A percentile compares a stretch with the other conserved stretches of the same genome.
phyloP scores from a whole-genome alignment of 2,329 filamentous ascomycete species.

The Mollisiaceae sp. region DNA sequence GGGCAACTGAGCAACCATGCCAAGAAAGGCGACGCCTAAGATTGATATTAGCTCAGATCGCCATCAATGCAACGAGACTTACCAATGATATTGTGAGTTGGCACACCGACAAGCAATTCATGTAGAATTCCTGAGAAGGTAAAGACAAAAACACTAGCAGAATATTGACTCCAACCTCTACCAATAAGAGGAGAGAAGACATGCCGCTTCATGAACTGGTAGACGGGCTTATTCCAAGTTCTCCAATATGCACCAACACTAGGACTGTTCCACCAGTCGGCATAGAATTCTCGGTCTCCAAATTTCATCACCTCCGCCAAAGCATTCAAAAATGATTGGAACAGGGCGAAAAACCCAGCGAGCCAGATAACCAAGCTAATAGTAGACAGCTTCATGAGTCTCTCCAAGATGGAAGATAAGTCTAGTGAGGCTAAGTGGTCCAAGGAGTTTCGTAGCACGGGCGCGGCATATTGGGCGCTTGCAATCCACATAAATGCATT shows the following conservation, averaged over 20 bases:
- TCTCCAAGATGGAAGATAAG: slow-evolving; percentile 80
- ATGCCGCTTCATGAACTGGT: slow-evolving; percentile 94
- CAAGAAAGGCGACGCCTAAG: slow-evolving; percentile 84
- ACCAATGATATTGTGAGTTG: slow-evolving; percentile 93
- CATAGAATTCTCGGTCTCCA: slow-evolving; percentile 92
- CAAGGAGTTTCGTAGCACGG: slow-evolving; percentile 86
- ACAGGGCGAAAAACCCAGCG: slow-evolving; percentile 94
- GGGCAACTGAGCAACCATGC: slow-evolving; percentile 93
- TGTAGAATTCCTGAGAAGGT: slow-evolving; percentile 87
- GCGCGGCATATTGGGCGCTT: slow-evolving; percentile 91
- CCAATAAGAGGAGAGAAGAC: slow-evolving; percentile 88
- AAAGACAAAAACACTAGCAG: slow-evolving; percentile 84
- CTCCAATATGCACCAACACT: slow-evolving; percentile 91
- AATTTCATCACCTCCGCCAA: slow-evolving; percentile 89
- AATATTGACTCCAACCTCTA: slow-evolving; percentile 73
- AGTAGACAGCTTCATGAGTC: slow-evolving; percentile 92
- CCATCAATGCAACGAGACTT: slow-evolving; percentile 39
- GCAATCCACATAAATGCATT: slow-evolving; percentile 94
- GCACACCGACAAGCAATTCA: slow-evolving; percentile 89
- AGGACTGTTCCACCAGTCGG: slow-evolving; percentile 96
- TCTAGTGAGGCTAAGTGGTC: slow-evolving; percentile 85
- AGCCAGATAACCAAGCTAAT: slow-evolving; percentile 97
- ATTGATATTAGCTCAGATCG: slow-evolving; percentile 25
- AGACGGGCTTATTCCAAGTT: slow-evolving; percentile 97
- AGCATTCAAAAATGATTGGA: slow-evolving; percentile 91